Evolutionary conservation across 228 moss, liverwort and hornwort genomes (phyloP).

Genomic region (Sphagnum magellanicum): DNA sequence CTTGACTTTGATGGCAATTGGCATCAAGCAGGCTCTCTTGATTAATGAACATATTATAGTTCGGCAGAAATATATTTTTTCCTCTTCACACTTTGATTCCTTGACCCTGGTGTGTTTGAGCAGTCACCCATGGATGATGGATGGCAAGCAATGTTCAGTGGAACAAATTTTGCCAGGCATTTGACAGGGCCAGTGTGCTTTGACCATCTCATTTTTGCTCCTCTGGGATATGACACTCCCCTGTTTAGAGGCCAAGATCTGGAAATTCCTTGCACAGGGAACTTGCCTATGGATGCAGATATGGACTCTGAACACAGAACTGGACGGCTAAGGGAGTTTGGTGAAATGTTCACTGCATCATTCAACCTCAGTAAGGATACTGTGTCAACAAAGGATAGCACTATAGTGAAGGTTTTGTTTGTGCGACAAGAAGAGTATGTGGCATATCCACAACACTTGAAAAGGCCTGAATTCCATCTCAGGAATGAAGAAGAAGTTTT

Average conservation of each 20-base stretch:
- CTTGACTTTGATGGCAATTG: too few relatives aligned
- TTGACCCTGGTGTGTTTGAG: background rate
- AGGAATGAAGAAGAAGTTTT: conserved; percentile 40
- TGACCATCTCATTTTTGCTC: conserved; percentile 46
- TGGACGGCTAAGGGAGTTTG: conserved; percentile 39
- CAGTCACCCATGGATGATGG: conserved; percentile 57
- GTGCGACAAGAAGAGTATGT: conserved; percentile 45
- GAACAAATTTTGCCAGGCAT: conserved; percentile 37
- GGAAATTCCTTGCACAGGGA: conserved; percentile 12
- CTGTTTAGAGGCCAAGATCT: conserved; percentile 26
- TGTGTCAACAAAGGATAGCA: conserved; percentile 1
- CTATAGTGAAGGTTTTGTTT: conserved; percentile 28
- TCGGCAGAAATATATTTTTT: too few relatives aligned
- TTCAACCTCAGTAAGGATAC: background rate
- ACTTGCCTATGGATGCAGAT: too few relatives aligned
- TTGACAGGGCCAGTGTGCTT: conserved; percentile 34
- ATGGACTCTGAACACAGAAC: conserved; percentile 7
- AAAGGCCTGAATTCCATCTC: conserved; percentile 37
- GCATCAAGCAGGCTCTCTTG: too few relatives aligned
- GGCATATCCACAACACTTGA: conserved; percentile 47
- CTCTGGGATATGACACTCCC: conserved; percentile 39
- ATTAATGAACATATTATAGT: too few relatives aligned
- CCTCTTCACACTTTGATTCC: too few relatives aligned
- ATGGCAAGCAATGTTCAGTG: conserved; percentile 47
- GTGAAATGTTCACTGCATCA: conserved; percentile 19